A percentile compares a stretch with the other conserved stretches of the same genome.
Evolutionary conservation across 2,329 filamentous ascomycete genomes (phyloP).

Genomic region (Passalora sequoiae): DNA sequence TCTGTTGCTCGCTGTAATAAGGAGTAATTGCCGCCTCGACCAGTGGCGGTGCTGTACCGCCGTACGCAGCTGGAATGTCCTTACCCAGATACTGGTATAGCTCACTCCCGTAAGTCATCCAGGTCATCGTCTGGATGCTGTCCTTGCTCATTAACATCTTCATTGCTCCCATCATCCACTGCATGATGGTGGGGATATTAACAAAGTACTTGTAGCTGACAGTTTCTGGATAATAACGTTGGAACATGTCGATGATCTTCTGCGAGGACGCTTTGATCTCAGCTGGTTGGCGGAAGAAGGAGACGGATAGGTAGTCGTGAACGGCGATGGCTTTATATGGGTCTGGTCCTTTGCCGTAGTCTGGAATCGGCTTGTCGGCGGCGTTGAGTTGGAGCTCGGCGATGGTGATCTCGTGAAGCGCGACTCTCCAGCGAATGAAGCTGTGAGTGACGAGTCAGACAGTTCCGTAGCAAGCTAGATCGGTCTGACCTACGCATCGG

Average conservation of each 20-base stretch:
- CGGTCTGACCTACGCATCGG: slow-evolving; percentile 63
- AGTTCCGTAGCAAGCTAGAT: neutral
- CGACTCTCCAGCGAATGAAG: slow-evolving; percentile 84
- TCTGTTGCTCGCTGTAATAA: slow-evolving; percentile 28
- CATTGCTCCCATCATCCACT: slow-evolving; percentile 57
- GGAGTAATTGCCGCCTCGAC: slow-evolving; percentile 41
- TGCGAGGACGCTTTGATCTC: slow-evolving; percentile 69
- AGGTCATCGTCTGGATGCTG: slow-evolving; percentile 47
- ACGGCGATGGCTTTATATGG: slow-evolving; percentile 89
- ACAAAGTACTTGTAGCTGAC: slow-evolving; percentile 91
- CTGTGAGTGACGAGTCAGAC: slow-evolving; percentile 45
- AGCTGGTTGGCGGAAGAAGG: slow-evolving; percentile 77
- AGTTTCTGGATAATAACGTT: slow-evolving; percentile 81
- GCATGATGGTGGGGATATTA: slow-evolving; percentile 88
- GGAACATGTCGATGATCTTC: slow-evolving; percentile 76
- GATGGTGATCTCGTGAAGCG: slow-evolving; percentile 82
- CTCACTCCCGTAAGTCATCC: slow-evolving; percentile 55
- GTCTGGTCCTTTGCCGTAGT: slow-evolving; percentile 61
- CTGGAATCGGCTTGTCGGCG: slow-evolving; percentile 66
- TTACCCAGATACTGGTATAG: slow-evolving; percentile 62
- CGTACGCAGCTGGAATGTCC: slow-evolving; percentile 69
- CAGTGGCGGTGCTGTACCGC: slow-evolving; percentile 61
- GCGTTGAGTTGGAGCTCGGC: slow-evolving; percentile 64
- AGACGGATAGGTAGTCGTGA: slow-evolving; percentile 86
- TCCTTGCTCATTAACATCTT: slow-evolving; percentile 46